These are phyloP conservation scores for Cupressus sempervirens DNA, from an alignment of 75 land plant species.

Conservation along the genomic window DNA sequence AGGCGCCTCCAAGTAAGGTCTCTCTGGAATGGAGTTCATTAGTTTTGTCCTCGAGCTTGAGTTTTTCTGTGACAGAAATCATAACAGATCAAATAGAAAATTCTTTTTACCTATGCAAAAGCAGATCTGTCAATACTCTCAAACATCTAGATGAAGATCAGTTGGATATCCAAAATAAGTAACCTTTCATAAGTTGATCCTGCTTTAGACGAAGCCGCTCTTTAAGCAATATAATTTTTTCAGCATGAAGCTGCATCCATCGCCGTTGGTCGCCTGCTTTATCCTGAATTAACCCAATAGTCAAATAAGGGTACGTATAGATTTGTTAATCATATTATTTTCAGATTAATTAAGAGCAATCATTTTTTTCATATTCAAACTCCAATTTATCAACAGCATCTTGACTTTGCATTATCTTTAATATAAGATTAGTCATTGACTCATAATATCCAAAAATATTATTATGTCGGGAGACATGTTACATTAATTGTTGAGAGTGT, in stretches of 20 bases:
- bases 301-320: background rate
- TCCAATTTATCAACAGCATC: background rate
- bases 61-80: slow-evolving; percentile 42
- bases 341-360: background rate
- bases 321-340: background rate
- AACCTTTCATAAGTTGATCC: slow-evolving; percentile 65
- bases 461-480: no score
- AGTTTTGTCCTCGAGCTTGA: slow-evolving; percentile 39
- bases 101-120: background rate
- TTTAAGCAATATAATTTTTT: slow-evolving; percentile 46
- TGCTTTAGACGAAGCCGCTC: slow-evolving; percentile 47
- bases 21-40: slow-evolving; percentile 44
- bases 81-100: background rate
- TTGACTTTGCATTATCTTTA: background rate
- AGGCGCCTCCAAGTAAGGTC: slow-evolving; percentile 54
- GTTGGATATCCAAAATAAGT: slow-evolving; percentile 2
- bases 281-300: slow-evolving; percentile 28
- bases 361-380: background rate
- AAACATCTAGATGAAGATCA: background rate
- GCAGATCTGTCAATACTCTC: background rate
- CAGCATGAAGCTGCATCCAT: slow-evolving; percentile 61
- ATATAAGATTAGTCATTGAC: background rate
- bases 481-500: no score
- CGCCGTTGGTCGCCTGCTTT: slow-evolving; percentile 66
- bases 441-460: background rate